A percentile compares a stretch with the other conserved stretches of the same genome.
These are phyloP conservation scores for Fusarium drepaniforme DNA, from an alignment of 2,329 filamentous ascomycete species.

Conservation along the genomic window DNA sequence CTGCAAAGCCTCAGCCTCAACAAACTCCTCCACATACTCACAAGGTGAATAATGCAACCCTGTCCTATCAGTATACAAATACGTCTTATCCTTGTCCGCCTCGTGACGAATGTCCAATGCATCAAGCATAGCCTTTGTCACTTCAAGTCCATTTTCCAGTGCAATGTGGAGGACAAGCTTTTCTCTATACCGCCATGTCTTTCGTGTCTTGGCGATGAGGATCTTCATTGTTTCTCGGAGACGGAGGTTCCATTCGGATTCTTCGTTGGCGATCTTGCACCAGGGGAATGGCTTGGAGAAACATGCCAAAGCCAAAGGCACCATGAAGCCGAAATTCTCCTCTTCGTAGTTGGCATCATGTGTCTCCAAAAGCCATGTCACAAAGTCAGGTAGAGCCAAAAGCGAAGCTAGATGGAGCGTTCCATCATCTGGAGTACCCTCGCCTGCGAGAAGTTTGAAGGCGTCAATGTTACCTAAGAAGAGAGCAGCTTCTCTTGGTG, in stretches of 20 bases:
- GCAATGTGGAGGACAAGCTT: conserved; percentile 19
- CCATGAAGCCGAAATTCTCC: conserved; percentile 28
- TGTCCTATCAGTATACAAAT: conserved; percentile 18
- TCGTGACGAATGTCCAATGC: not conserved
- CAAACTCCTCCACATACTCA: conserved; percentile 20
- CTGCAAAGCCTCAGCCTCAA: conserved; percentile 16
- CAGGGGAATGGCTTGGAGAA: conserved; percentile 15
- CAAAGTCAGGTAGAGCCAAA: conserved; percentile 11
- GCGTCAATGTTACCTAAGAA: conserved; percentile 20
- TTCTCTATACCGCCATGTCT: conserved; percentile 10
- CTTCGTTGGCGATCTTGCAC: conserved; percentile 22
- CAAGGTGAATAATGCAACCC: conserved; percentile 11
- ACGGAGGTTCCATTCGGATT: conserved; percentile 5
- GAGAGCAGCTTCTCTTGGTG: conserved; percentile 11
- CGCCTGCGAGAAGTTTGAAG: not conserved
- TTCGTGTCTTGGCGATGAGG: conserved; percentile 2
- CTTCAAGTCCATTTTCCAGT: conserved; percentile 11
- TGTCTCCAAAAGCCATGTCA: conserved; percentile 6
- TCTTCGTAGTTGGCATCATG: conserved; percentile 24
- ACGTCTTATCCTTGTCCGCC: conserved; percentile 2
- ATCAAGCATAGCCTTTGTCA: conserved; percentile 10
- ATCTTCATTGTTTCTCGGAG: conserved; percentile 19
- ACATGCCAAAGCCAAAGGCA: conserved; percentile 7
- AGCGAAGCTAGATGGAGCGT: conserved; percentile 23
- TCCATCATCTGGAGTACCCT: not conserved